phyloP scores from a whole-genome alignment of 1,284 basidiomycete genomes.

The Leucoagaricus sp. region DNA sequence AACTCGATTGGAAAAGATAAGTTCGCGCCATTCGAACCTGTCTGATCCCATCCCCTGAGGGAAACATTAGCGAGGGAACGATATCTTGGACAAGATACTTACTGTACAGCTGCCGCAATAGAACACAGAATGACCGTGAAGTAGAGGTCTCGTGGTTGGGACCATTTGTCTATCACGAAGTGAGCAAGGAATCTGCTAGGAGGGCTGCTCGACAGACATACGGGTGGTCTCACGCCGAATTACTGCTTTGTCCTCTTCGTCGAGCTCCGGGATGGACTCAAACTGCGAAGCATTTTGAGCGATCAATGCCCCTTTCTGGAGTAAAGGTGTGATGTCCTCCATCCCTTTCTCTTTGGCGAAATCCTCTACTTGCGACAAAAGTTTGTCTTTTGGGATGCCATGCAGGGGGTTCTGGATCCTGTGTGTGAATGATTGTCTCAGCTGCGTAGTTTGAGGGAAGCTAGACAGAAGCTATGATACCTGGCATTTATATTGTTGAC shows the following conservation, averaged over 20 bases:
- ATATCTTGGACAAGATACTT: constrained; percentile 21
- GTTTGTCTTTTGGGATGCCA: constrained; percentile 44
- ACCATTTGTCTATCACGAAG: constrained; percentile 49
- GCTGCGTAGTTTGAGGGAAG: background rate
- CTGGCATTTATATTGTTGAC: constrained; percentile 38
- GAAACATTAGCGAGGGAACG: background rate
- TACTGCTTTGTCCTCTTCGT: constrained; percentile 48
- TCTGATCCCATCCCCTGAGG: constrained; percentile 59
- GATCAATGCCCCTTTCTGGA: constrained; percentile 58
- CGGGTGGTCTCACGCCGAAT: constrained; percentile 55
- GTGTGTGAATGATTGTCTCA: background rate
- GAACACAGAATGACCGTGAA: constrained; percentile 56
- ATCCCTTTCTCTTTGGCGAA: constrained; percentile 50
- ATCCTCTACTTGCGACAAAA: constrained; percentile 45
- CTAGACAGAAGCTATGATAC: constrained; percentile 20
- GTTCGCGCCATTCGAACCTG: constrained; percentile 65
- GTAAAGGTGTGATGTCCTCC: constrained; percentile 43
- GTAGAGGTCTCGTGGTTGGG: constrained; percentile 53
- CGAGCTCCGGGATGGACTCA: constrained; percentile 50
- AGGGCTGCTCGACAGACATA: constrained; percentile 20
- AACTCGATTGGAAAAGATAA: constrained; percentile 64
- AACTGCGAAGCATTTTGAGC: constrained; percentile 57
- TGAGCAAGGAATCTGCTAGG: background rate
- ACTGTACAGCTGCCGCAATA: constrained; percentile 63
- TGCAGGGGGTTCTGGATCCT: constrained; percentile 58